Percentiles rank a stretch among this genome's conserved stretches.
Evolutionary conservation across 2,329 filamentous ascomycete genomes (phyloP).

Genomic region (Alternaria tenuissima): DNA sequence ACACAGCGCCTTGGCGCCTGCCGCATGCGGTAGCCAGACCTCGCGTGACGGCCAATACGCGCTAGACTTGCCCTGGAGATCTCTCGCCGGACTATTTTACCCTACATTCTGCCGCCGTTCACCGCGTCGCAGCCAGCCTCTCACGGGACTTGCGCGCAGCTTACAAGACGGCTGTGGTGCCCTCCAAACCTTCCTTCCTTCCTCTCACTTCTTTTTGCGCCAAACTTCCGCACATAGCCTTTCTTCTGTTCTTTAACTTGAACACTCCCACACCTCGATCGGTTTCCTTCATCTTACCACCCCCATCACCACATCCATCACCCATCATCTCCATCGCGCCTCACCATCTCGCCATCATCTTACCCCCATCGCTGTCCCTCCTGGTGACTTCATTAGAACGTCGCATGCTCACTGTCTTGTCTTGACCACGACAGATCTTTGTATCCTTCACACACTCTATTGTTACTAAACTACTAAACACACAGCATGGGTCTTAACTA

Average conservation of each 20-base stretch:
- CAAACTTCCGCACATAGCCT: constrained; percentile 30
- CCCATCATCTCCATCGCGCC: constrained; percentile 20
- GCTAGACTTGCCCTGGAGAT: constrained; percentile 30
- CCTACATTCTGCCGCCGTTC: constrained; percentile 33
- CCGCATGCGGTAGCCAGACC: constrained; percentile 16
- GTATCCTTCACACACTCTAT: constrained; percentile 43
- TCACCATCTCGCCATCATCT: constrained; percentile 28
- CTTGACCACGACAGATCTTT: constrained; percentile 35
- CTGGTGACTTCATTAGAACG: constrained; percentile 22
- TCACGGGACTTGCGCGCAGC: constrained; percentile 44
- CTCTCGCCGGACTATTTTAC: constrained; percentile 23
- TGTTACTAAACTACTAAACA: constrained; percentile 50
- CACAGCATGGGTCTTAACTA: constrained; percentile 57
- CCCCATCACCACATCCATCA: constrained; percentile 22
- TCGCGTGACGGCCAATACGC: constrained; percentile 24
- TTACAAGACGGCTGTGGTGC: constrained; percentile 49
- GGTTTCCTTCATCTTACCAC: constrained; percentile 14
- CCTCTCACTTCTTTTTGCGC: constrained; percentile 44
- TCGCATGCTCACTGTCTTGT: constrained; percentile 42
- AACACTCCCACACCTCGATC: constrained; percentile 20
- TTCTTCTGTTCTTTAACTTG: constrained; percentile 19
- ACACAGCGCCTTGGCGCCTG: constrained; percentile 25
- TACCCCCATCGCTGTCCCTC: constrained; percentile 37
- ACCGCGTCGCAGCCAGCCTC: constrained; percentile 42
- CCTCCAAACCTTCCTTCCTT: constrained; percentile 46